Conservation (phyloP, 75 land plant genomes). For the Selaginella moellendorffii region DNA sequence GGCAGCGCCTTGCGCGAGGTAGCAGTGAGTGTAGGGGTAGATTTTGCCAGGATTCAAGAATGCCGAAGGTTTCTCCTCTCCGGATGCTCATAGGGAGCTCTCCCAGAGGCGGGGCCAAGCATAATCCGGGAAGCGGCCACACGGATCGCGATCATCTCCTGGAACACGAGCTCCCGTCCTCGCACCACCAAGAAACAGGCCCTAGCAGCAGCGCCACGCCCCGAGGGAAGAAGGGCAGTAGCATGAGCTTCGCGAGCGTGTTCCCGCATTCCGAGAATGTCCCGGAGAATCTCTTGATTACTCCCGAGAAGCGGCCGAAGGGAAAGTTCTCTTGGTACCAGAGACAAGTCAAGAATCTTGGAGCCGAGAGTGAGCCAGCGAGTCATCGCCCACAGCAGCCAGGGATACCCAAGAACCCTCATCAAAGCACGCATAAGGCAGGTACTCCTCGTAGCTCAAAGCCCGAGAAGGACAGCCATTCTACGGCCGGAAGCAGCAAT, state of each 20-base stretch:
- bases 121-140: too few species aligned
- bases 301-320: background rate
- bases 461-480: background rate
- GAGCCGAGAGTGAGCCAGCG: too few species aligned
- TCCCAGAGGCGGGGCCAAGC: too few species aligned
- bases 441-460: background rate
- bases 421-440: background rate
- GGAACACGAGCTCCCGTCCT: too few species aligned
- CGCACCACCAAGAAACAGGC: too few species aligned
- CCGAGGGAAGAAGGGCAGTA: background rate
- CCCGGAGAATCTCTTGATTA: background rate
- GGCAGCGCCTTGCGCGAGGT: too few species aligned
- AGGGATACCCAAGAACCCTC: background rate
- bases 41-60: too few species aligned
- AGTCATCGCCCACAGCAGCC: background rate
- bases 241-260: background rate
- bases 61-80: constrained; percentile 1
- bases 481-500: background rate
- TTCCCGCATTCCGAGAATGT: background rate
- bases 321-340: background rate
- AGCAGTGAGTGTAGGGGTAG: too few species aligned
- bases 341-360: background rate
- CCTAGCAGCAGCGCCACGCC: background rate
- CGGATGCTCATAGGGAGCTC: too few species aligned
- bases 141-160: too few species aligned